Percentiles rank a stretch among this genome's conserved stretches.
phyloP scores from a whole-genome alignment of 2,329 filamentous ascomycete genomes.

The Didymella segeticola region DNA sequence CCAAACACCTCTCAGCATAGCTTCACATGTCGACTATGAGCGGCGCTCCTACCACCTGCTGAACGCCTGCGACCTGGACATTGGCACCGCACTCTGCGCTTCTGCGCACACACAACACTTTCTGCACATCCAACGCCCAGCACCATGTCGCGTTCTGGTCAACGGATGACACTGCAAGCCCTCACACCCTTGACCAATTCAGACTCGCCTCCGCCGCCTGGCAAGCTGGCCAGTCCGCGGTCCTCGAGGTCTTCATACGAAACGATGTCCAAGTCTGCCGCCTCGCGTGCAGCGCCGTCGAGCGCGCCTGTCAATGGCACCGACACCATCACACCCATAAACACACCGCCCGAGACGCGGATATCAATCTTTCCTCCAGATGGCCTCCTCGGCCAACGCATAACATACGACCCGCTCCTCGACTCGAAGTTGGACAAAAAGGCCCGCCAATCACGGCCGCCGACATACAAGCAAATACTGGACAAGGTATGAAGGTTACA shows the following conservation, averaged over 20 bases:
- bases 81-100: slow-evolving; percentile 57
- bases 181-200: slow-evolving; percentile 71
- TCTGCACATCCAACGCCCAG: slow-evolving; percentile 70
- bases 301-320: slow-evolving; percentile 52
- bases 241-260: slow-evolving; percentile 51
- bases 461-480: slow-evolving; percentile 61
- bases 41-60: slow-evolving; percentile 65
- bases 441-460: slow-evolving; percentile 52
- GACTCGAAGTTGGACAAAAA: slow-evolving; percentile 64
- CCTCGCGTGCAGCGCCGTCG: slow-evolving; percentile 41
- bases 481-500: slow-evolving; percentile 51
- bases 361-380: slow-evolving; percentile 59
- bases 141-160: slow-evolving; percentile 63
- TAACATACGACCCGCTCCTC: slow-evolving; percentile 68
- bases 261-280: slow-evolving; percentile 41
- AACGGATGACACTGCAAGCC: slow-evolving; percentile 60
- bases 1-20: slow-evolving; percentile 25
- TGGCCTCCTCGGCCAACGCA: slow-evolving; percentile 64
- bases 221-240: slow-evolving; percentile 63
- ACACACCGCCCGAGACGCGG: slow-evolving; percentile 52
- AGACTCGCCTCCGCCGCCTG: slow-evolving; percentile 68
- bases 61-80: slow-evolving; percentile 70
- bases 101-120: not conserved
- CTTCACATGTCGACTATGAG: slow-evolving; percentile 40
- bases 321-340: slow-evolving; percentile 54